Percentiles rank a stretch among this genome's conserved stretches.
Evolutionary conservation across 305 asterid species (phyloP).

Genomic region (Plantago rigida): DNA sequence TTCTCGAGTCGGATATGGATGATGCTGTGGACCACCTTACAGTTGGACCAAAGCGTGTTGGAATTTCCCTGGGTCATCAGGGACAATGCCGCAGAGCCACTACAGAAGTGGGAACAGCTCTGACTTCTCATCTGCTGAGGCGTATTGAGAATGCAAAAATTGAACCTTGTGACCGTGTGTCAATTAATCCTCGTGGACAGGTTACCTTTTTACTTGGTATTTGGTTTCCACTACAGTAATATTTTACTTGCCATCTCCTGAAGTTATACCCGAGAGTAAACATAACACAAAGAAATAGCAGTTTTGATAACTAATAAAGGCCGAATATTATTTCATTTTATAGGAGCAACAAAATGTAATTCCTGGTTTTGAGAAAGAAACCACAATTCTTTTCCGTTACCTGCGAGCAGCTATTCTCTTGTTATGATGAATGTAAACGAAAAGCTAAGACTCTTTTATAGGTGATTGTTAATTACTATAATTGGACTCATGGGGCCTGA

Average conservation of each 20-base stretch:
- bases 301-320: too few species aligned
- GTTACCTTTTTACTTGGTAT: constrained; percentile 25
- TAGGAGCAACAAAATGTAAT: too few species aligned
- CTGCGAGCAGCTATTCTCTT: too few species aligned
- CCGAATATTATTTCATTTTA: too few species aligned
- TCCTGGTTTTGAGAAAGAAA: too few species aligned
- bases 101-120: constrained; percentile 68
- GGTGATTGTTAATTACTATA: too few species aligned
- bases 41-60: constrained; percentile 80
- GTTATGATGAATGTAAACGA: too few species aligned
- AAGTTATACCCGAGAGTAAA: background rate
- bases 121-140: constrained; percentile 76
- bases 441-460: too few species aligned
- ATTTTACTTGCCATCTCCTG: constrained; percentile 4
- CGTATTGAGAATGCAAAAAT: constrained; percentile 71
- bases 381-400: too few species aligned
- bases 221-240: constrained; percentile 15
- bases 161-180: constrained; percentile 86
- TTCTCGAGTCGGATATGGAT: constrained; percentile 73
- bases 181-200: constrained; percentile 92
- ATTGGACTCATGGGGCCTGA: too few species aligned
- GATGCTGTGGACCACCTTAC: constrained; percentile 89
- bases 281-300: too few species aligned
- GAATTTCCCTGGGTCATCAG: constrained; percentile 67
- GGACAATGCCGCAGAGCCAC: constrained; percentile 92